Conservation (phyloP, 148 eudicot genomes). For the Fallopia convolvulus region DNA sequence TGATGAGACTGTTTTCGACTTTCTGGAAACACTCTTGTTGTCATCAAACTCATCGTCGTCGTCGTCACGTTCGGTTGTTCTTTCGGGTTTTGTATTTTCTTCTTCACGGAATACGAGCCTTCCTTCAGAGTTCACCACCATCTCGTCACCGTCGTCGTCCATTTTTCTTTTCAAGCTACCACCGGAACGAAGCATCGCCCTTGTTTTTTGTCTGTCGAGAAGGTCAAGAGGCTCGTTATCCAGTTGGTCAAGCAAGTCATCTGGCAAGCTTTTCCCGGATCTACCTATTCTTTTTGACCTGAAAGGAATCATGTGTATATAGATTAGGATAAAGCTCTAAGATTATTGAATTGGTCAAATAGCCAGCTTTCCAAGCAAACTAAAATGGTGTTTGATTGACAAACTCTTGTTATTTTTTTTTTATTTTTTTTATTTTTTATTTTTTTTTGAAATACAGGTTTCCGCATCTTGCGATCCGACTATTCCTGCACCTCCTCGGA, state of each 20-base stretch:
- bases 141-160: constrained; percentile 63
- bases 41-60: constrained; percentile 47
- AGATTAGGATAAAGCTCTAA: too few relatives aligned
- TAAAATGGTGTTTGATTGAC: too few relatives aligned
- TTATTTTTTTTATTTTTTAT: too few relatives aligned
- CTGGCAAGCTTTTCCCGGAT: constrained; percentile 57
- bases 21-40: constrained; percentile 41
- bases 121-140: constrained; percentile 65
- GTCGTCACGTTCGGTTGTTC: constrained; percentile 29
- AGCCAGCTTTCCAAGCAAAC: too few relatives aligned
- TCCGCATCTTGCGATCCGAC: too few relatives aligned
- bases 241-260: constrained; percentile 50
- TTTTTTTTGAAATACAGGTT: too few relatives aligned
- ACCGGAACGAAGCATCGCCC: constrained; percentile 72
- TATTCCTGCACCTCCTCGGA: too few relatives aligned
- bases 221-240: constrained; percentile 90
- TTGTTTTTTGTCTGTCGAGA: constrained; percentile 72
- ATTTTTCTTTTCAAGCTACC: constrained; percentile 32
- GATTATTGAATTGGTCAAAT: too few relatives aligned
- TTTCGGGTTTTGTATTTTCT: constrained; percentile 35
- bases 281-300: constrained; percentile 52
- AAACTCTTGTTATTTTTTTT: too few relatives aligned
- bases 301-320: constrained; percentile 5
- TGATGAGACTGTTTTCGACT: constrained; percentile 21
- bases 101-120: constrained; percentile 58